Conservation (phyloP, 257 asterid species). For the Nyctanthes arbortristis region DNA sequence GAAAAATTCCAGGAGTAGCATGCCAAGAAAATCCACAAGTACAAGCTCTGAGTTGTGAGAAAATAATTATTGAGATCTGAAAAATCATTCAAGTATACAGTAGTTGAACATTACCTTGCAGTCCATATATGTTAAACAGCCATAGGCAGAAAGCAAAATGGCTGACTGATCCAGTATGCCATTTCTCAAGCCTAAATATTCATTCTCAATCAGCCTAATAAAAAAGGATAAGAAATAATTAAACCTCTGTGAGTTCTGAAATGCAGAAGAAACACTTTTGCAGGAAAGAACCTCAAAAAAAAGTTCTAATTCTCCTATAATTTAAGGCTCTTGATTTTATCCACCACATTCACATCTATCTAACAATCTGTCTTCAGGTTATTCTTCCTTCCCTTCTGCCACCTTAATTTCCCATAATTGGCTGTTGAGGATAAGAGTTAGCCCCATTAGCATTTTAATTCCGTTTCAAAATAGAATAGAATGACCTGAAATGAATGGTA, state of each 20-base stretch:
- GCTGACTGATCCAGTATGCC: constrained; percentile 99
- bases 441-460: no score
- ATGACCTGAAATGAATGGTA: no score
- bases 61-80: constrained; percentile 3
- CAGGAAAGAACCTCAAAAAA: constrained; percentile 6
- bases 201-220: constrained; percentile 94
- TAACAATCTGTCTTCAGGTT: not conserved
- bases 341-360: not conserved
- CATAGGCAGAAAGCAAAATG: constrained; percentile 84
- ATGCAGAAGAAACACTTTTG: not conserved
- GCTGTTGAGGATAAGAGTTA: no score
- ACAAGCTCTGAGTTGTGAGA: constrained; percentile 18
- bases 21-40: no score
- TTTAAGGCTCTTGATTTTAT: not conserved
- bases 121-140: constrained; percentile 85
- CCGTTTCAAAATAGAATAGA: no score
- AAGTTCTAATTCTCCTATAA: not conserved
- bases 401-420: no score
- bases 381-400: no score
- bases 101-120: constrained; percentile 69
- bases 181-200: constrained; percentile 82
- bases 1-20: no score
- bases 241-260: constrained; percentile 16
- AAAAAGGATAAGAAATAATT: constrained; percentile 24
- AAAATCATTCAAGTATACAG: not conserved